Conservation (phyloP, 352 stramenopile genomes). For the Pythium insidiosum region DNA sequence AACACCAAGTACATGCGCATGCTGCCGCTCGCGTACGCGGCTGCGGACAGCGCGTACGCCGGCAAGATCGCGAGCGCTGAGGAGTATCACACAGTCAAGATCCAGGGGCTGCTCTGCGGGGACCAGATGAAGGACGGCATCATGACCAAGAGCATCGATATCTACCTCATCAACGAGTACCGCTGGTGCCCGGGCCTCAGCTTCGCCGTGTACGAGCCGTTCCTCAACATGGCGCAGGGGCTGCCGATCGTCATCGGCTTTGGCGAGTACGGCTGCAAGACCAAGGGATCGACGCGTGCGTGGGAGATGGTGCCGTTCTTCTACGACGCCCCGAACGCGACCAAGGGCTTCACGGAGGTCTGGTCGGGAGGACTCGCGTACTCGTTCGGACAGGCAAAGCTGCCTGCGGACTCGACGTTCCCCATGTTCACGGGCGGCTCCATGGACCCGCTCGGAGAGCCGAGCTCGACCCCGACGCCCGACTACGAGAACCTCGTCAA, state of each 20-base stretch:
- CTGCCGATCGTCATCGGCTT: conserved; percentile 82
- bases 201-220: conserved; percentile 73
- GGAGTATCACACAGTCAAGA: conserved; percentile 79
- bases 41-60: conserved; percentile 70
- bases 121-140: conserved; percentile 81
- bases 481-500: conserved; percentile 78
- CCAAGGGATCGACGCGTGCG: conserved; percentile 36
- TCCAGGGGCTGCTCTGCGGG: conserved; percentile 77
- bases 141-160: conserved; percentile 79
- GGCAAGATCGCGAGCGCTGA: conserved; percentile 54
- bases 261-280: conserved; percentile 81
- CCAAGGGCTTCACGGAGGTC: conserved; percentile 57
- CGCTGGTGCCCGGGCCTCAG: conserved; percentile 73
- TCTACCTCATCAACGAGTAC: conserved; percentile 88
- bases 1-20: conserved; percentile 81
- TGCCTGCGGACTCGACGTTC: conserved; percentile 60
- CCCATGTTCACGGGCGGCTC: conserved; percentile 77
- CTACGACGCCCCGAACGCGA: conserved; percentile 63
- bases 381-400: conserved; percentile 82
- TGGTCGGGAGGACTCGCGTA: conserved; percentile 81
- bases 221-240: conserved; percentile 70
- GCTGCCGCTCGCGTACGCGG: conserved; percentile 74
- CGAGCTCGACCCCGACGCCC: conserved; percentile 42
- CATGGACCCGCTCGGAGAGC: conserved; percentile 49
- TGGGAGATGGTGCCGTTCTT: conserved; percentile 82